Evolutionary conservation across 306 rosid species (phyloP).

Genomic region (Hylodesmum podocarpum): DNA sequence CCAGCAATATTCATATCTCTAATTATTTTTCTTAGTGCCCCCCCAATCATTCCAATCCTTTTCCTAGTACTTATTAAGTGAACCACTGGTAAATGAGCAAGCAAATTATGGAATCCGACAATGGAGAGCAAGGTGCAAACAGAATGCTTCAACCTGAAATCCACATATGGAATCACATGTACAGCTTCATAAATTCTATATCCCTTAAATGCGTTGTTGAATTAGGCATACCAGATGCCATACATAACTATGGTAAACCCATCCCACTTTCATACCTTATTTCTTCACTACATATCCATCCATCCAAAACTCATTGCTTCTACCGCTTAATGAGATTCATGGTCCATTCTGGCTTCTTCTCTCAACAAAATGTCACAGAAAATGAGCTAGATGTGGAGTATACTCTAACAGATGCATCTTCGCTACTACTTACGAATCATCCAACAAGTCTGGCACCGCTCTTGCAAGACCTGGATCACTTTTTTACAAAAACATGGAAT

Average conservation of each 20-base stretch:
- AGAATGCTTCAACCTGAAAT: not conserved
- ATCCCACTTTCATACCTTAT: not conserved
- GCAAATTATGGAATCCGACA: not conserved
- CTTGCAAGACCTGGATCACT: slow-evolving; percentile 25
- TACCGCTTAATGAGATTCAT: not conserved
- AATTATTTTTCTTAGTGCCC: no score
- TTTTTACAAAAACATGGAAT: slow-evolving; percentile 25
- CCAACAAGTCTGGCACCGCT: not conserved
- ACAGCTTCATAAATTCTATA: not conserved
- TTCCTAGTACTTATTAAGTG: no score
- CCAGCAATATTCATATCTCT: no score
- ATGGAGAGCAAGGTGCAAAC: not conserved
- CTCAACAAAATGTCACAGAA: not conserved
- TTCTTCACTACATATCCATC: not conserved
- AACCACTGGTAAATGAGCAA: no score
- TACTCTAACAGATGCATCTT: not conserved
- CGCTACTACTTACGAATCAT: not conserved
- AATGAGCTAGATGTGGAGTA: not conserved
- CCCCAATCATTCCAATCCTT: no score
- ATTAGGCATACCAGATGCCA: not conserved
- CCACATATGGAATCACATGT: not conserved
- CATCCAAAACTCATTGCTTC: not conserved
- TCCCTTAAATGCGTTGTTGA: not conserved
- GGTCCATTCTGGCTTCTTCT: slow-evolving; percentile 4
- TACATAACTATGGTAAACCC: not conserved